These are phyloP conservation scores for Leccinum aurantiacum DNA, from an alignment of 768 basidiomycete species.

Conservation along the genomic window DNA sequence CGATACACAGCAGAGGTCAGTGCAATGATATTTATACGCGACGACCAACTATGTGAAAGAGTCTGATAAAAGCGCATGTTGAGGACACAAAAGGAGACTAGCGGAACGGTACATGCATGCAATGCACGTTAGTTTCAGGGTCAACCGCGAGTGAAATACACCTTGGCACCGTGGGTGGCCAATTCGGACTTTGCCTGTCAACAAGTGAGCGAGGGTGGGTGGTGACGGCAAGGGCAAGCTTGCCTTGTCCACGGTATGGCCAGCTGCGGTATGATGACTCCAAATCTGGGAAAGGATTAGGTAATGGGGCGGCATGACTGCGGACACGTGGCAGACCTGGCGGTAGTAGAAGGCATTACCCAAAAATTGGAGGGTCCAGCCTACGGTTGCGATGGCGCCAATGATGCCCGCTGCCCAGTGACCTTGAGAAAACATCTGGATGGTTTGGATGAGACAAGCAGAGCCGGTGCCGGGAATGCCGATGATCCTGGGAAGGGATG, in stretches of 20 bases:
- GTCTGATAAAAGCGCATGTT: conserved; percentile 4
- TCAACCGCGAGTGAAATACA: conserved; percentile 85
- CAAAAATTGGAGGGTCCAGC: conserved; percentile 84
- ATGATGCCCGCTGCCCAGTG: conserved; percentile 81
- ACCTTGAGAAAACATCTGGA: conserved; percentile 70
- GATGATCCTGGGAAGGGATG: conserved; percentile 65
- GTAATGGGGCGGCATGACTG: conserved; percentile 10
- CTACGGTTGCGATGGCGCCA: conserved; percentile 75
- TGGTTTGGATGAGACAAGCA: conserved; percentile 92
- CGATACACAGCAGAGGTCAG: conserved; percentile 8
- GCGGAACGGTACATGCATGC: conserved; percentile 15
- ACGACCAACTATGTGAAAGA: not conserved
- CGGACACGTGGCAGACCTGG: conserved; percentile 48
- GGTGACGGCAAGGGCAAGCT: conserved; percentile 15
- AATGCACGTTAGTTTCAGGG: conserved; percentile 12
- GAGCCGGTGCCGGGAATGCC: conserved; percentile 96
- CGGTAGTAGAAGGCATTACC: conserved; percentile 82
- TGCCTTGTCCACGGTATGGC: conserved; percentile 87
- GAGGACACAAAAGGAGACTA: not conserved
- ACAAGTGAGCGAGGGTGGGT: conserved; percentile 8
- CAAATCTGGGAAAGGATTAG: conserved; percentile 55
- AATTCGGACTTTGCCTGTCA: conserved; percentile 79
- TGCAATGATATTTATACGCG: conserved; percentile 16
- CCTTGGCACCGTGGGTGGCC: conserved; percentile 79
- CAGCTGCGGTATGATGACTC: conserved; percentile 75